Percentiles rank a stretch among this genome's conserved stretches.
Conservation (phyloP, 176 grass and related monocot genomes). For the Oryza coarctata region DNA sequence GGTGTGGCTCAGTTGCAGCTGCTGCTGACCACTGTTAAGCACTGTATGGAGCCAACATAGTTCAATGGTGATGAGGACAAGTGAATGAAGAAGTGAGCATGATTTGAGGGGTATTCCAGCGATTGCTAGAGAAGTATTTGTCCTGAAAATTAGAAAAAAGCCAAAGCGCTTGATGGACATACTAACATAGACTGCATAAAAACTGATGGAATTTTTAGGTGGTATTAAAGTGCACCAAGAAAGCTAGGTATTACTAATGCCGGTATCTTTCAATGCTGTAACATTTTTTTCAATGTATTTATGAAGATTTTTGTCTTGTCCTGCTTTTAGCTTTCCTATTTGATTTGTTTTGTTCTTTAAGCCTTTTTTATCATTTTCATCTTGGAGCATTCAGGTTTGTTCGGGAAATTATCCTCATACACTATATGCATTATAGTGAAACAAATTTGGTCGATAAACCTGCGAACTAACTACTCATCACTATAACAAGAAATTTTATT, state of each 20-base stretch:
- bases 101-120: neutral
- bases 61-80: neutral
- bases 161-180: neutral
- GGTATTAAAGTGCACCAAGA: neutral
- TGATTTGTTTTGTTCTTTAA: neutral
- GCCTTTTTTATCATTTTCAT: conserved; percentile 13
- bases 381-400: conserved; percentile 12
- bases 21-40: neutral
- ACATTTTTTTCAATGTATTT: neutral
- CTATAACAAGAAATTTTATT: neutral
- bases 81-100: neutral
- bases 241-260: neutral
- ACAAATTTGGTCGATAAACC: neutral
- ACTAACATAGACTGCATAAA: neutral
- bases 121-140: neutral
- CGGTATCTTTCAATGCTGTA: neutral
- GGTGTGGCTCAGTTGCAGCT: neutral
- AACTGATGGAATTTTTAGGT: neutral
- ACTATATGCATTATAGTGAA: neutral
- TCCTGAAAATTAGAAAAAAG: neutral
- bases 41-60: neutral
- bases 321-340: neutral
- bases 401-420: neutral
- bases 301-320: neutral
- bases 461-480: neutral